Base-by-base conservation (phyloP, 2,329 filamentous ascomycete species). In the Aspergillus quadricinctus region DNA sequence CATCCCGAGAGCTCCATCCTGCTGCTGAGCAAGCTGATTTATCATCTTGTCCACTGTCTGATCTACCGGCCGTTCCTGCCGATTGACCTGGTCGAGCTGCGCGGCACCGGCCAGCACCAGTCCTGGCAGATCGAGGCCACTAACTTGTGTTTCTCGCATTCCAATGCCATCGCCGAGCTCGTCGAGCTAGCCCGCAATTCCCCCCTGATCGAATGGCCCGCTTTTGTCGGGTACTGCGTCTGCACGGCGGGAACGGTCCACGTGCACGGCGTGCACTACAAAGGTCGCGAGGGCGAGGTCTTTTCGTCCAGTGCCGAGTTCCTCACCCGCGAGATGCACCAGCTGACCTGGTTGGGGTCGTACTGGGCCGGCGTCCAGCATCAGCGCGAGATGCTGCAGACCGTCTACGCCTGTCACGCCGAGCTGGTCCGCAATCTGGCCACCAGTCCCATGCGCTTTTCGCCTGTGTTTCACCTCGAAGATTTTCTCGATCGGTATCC, bases 61-160 rank as follows among this genome's bases (percentile, higher is more conserved):
- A 87, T 95, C 46, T 96, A 95, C 68, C 84, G 91, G 17, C 90
- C 90, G 0, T 96, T 96, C 72, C 78, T 96, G 5, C 91, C 91
- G 0, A 88, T 96, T 59, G 89, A 95, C 70, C 79, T 95, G 3
- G 84, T 88, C 25, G 91, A 95, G 70, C 82, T 96, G 6, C 84
- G 89, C 11, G 88, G 89, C 14, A 88, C 84, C 0, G 89, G 89
- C 1, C 90, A 95, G 66, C 89, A 95, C 63, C 90, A 95, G 69
- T 92, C 89, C 28, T 96, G 91, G 91, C 91, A 95, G 69, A 93
- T 95, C 49, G 90, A 95, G 69, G 90, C 91, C 0, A 95, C 90
- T 0, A 93, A 94, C 66, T 81, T 93, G 69, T 95, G 91, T 72
- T 94, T 87, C 69, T 77, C 92, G 19, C 91, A 96, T 63, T 90